Evolutionary conservation across 2,329 filamentous ascomycete species (phyloP), one percentile per base, ranked within the genome.

Genomic region (Juglanconis sp.): DNA sequence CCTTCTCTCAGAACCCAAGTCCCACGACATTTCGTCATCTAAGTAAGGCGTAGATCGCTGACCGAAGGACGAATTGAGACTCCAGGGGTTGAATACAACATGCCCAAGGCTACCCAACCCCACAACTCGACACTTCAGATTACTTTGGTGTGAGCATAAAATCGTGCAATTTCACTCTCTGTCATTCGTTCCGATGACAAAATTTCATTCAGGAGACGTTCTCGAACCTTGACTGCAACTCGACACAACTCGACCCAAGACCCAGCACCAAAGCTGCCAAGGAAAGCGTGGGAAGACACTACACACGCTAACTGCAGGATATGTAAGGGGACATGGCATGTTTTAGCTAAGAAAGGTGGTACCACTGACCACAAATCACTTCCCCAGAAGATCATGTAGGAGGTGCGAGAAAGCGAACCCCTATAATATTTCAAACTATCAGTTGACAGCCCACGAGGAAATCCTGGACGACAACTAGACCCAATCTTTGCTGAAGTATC

Each of bases 41-140:
- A 40, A 47, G 17, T 17, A 44, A 38, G 50, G 15, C 48, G 44
- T 53, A 24, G 53, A 52, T 60, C 61, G 57, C 46, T 60, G 57
- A 60, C 57, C 61, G 57, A 63, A 46, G 46, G 50, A 57, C 61
- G 52, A 50, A 57, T 57, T 60, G 57, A 49, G 53, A 38, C 34
- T 24, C 5, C 38, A 42, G 24, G 24, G 44, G 53, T n/a, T 38
- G 17, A 36, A 51, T 35, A 46, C 42, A 53, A 54, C 35, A 44
- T 55, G 30, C 24, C 32, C 4, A 34, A 53, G 36, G 52, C 55
- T 35, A 35, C 53, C 44, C 46, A 49, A 40, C 40, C 15, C 42
- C 47, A 48, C 42, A 36, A 40, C 4, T 40, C 46, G 44, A 48
- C 53, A 40, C 44, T 34, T 56, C 38, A 31, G 53, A 46, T 46